Conservation (phyloP, 2,329 filamentous ascomycete genomes). For the Sclerotinia glacialis region DNA sequence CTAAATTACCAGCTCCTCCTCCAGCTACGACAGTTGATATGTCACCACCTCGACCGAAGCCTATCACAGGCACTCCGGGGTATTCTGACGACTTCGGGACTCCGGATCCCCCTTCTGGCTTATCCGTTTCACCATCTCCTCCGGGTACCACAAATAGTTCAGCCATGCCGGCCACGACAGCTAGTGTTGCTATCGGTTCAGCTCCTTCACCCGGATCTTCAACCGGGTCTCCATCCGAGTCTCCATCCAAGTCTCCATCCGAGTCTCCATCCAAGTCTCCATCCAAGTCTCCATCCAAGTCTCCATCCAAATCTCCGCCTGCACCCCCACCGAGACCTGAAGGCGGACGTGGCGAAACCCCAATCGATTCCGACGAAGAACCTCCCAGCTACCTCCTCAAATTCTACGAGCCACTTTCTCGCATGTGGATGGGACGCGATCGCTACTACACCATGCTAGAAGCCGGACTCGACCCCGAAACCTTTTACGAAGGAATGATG, state of each 20-base stretch:
- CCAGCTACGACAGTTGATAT: not conserved
- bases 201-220: not conserved
- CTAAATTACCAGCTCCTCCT: not conserved
- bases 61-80: not conserved
- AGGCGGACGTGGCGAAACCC: not conserved
- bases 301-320: not conserved
- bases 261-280: not conserved
- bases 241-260: not conserved
- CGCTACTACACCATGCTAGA: constrained; percentile 11
- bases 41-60: not conserved
- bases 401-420: constrained; percentile 7
- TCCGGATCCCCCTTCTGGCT: not conserved
- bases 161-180: not conserved
- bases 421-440: constrained; percentile 16
- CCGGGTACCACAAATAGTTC: not conserved
- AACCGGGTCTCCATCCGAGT: too few relatives aligned
- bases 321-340: not conserved
- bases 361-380: not conserved
- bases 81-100: not conserved
- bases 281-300: not conserved
- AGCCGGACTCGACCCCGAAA: constrained; percentile 9
- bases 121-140: not conserved
- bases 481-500: not conserved
- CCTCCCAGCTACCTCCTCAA: not conserved
- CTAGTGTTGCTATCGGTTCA: not conserved